Conservation (phyloP, 352 stramenopile genomes). For the Phytophthora lateralis region DNA sequence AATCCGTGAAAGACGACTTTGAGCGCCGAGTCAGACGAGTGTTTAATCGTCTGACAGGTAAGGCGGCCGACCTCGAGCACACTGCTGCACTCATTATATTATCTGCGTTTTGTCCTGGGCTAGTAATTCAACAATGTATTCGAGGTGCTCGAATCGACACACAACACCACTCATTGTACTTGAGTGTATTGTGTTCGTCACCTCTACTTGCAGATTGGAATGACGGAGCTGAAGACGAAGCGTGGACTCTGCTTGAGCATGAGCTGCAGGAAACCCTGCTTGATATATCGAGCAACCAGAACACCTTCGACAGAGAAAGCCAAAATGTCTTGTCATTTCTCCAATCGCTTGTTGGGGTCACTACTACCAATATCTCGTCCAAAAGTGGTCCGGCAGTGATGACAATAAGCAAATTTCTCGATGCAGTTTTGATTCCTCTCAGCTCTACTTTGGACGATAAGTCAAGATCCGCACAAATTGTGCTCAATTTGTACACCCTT, state of each 20-base stretch:
- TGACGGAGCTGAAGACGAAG: neutral
- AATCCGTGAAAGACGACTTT: slow-evolving; percentile 9
- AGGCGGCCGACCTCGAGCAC: slow-evolving; percentile 12
- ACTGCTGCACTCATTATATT: slow-evolving; percentile 25
- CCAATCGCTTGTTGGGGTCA: slow-evolving; percentile 22
- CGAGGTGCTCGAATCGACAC: slow-evolving; percentile 18
- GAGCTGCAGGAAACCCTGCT: slow-evolving; percentile 33
- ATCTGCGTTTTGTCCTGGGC: slow-evolving; percentile 35
- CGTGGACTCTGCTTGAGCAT: slow-evolving; percentile 13
- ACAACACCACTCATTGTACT: slow-evolving; percentile 33
- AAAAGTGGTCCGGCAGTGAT: slow-evolving; percentile 8
- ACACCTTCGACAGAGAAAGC: slow-evolving; percentile 32
- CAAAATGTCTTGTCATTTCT: slow-evolving; percentile 36
- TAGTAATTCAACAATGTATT: slow-evolving; percentile 36
- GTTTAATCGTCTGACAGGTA: slow-evolving; percentile 47
- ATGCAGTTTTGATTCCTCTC: slow-evolving; percentile 22
- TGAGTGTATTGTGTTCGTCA: slow-evolving; percentile 26
- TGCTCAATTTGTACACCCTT: slow-evolving; percentile 24
- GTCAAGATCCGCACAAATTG: neutral
- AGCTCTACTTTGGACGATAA: neutral
- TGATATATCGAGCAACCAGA: slow-evolving; percentile 25
- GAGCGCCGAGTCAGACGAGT: slow-evolving; percentile 26
- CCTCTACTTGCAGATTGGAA: slow-evolving; percentile 45
- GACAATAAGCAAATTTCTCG: slow-evolving; percentile 14
- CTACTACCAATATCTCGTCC: neutral